Conservation (phyloP, 495 filamentous ascomycete species). For the Hyaloscypha bicolor region DNA sequence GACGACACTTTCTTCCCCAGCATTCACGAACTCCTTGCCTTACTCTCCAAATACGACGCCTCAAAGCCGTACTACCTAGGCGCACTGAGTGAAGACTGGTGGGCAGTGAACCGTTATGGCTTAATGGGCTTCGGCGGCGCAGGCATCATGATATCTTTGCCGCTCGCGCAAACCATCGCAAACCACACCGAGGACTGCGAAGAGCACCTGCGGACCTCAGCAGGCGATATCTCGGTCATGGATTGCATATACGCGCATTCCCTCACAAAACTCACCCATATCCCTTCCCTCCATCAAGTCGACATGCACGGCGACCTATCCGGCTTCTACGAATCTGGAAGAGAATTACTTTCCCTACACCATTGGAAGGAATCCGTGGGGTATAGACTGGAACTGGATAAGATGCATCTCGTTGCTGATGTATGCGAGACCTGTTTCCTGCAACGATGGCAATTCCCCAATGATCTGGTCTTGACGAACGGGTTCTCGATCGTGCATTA, state of each 20-base stretch:
- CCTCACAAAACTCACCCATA: constrained; percentile 25
- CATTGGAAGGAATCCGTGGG: constrained; percentile 55
- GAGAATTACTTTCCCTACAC: constrained; percentile 57
- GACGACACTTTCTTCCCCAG: constrained; percentile 79
- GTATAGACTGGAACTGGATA: constrained; percentile 53
- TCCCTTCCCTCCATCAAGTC: constrained; percentile 44
- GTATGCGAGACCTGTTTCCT: constrained; percentile 59
- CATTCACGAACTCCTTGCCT: constrained; percentile 56
- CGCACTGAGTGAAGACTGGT: constrained; percentile 66
- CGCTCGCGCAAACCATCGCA: constrained; percentile 47
- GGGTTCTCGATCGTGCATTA: constrained; percentile 59
- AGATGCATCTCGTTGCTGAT: constrained; percentile 49
- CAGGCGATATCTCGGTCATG: constrained; percentile 31
- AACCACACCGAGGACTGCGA: constrained; percentile 29
- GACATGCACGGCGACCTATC: constrained; percentile 50
- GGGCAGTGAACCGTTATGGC: constrained; percentile 62
- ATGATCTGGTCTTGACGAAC: constrained; percentile 57
- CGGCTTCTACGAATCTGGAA: constrained; percentile 58
- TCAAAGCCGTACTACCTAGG: constrained; percentile 62
- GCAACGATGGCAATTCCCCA: constrained; percentile 58
- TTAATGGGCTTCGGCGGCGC: constrained; percentile 73
- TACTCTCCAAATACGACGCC: constrained; percentile 50
- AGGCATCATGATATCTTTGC: constrained; percentile 66
- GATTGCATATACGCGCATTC: constrained; percentile 30
- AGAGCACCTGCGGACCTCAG: constrained; percentile 24